Evolutionary conservation across 148 eudicot species (phyloP).

Genomic region (Arctostaphylos glauca): DNA sequence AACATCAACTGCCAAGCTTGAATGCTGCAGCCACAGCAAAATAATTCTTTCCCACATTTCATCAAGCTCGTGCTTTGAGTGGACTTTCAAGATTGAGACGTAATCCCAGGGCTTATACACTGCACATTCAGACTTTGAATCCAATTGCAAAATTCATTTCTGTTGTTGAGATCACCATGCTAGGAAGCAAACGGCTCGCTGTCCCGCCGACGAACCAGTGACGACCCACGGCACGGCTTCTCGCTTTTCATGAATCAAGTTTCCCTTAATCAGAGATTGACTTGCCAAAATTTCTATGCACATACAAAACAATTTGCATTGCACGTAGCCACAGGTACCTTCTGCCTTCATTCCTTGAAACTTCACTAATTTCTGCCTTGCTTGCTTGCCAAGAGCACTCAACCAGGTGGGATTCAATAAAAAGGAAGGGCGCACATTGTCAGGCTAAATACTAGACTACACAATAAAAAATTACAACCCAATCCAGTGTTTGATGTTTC

Average conservation of each 20-base stretch:
- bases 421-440: too few relatives aligned
- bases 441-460: too few relatives aligned
- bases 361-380: neutral
- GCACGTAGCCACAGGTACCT: neutral
- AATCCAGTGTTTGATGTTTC: too few relatives aligned
- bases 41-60: neutral
- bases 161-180: neutral
- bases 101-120: neutral
- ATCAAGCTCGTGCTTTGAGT: neutral
- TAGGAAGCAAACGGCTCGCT: too few relatives aligned
- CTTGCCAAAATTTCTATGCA: neutral
- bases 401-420: neutral
- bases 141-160: neutral
- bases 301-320: neutral
- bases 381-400: slow-evolving; percentile 2
- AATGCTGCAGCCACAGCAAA: neutral
- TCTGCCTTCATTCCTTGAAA: neutral
- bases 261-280: too few relatives aligned
- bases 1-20: neutral
- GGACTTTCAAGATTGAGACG: neutral
- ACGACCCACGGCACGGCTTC: too few relatives aligned
- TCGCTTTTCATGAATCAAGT: too few relatives aligned
- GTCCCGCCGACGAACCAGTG: too few relatives aligned
- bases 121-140: neutral
- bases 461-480: too few relatives aligned